These are phyloP conservation scores for Saraca asoca DNA, from an alignment of 331 rosid genomes.

Conservation along the genomic window DNA sequence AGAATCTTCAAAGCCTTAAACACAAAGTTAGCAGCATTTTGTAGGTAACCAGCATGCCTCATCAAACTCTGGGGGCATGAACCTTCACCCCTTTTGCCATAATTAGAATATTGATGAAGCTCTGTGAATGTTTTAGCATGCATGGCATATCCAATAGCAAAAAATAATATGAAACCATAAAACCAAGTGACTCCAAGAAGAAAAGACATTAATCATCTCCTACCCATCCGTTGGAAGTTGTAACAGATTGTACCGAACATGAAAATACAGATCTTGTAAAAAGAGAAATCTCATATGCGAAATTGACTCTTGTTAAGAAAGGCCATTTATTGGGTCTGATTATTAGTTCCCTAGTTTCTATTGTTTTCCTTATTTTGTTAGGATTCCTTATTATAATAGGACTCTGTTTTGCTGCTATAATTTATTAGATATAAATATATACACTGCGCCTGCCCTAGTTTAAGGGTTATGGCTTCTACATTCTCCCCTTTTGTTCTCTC, in stretches of 20 bases:
- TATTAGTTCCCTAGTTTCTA: no score
- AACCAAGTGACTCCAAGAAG: neutral
- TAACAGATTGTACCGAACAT: constrained; percentile 1
- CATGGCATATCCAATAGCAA: neutral
- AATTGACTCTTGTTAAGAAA: no score
- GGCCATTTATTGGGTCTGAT: no score
- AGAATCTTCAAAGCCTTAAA: neutral
- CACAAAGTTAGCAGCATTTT: neutral
- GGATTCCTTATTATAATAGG: no score
- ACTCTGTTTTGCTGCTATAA: no score
- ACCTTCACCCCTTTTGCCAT: neutral
- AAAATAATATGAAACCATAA: neutral
- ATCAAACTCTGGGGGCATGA: neutral
- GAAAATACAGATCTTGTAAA: neutral
- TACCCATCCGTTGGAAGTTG: neutral
- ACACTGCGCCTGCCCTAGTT: no score
- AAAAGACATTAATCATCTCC: neutral
- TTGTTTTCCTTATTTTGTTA: neutral
- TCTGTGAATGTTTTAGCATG: no score
- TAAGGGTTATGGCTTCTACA: no score
- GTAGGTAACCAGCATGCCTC: neutral
- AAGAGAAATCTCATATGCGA: neutral
- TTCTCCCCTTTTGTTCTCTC: no score
- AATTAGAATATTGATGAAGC: neutral
- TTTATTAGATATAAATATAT: no score